Base-by-base conservation (phyloP, 805 yeast genomes). In the Zygosaccharomyces pseudorouxii region DNA sequence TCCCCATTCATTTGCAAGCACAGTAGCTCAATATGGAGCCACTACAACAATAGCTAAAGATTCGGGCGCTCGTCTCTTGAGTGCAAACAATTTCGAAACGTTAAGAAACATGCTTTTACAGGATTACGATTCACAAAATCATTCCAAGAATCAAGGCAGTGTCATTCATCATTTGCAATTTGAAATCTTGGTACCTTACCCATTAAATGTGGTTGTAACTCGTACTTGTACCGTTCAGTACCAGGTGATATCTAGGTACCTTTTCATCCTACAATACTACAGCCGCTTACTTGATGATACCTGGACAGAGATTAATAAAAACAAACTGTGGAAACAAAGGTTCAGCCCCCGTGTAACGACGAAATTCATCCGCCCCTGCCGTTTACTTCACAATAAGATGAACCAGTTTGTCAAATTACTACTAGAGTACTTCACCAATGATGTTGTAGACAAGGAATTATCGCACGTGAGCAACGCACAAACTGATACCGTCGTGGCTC, bases 121-220 rank as follows among this genome's bases (percentile, higher is more conserved):
- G 31, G 73, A 79, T 10, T 55, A 76, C 33, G 38, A 40, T 19
- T 18, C 48, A 4, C 51, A 52, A 9, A 43, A 49, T 12, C 54
- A 51, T 9, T 9, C 52, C 5, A 33, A 46, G 35, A 46, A 46
- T 22, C 60, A 41, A 19, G 18, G 37, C 20, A 68, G 63, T 55
- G 71, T 57, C 1, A 71, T 84, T 1, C 71, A 81, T 41, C 75
- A 76, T 44, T 63, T 84, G 9, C 78, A 77, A 49, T 65, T 84
- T 39, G 80, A 82, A 37, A 51, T 83, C 6, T 66, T 74, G n/a
- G 65, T 90, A 19, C 97, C 97, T 3, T 93, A 88, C 62, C 99
- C 99, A 0, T 67, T 89, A 42, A 89, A 89, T 58, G 71, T 92
- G 22, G 73, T 93, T 0, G 69, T 89, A 0, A 80, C 86, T 14